phyloP scores from a whole-genome alignment of 2,329 filamentous ascomycete genomes.

The Calonectria pteridis region DNA sequence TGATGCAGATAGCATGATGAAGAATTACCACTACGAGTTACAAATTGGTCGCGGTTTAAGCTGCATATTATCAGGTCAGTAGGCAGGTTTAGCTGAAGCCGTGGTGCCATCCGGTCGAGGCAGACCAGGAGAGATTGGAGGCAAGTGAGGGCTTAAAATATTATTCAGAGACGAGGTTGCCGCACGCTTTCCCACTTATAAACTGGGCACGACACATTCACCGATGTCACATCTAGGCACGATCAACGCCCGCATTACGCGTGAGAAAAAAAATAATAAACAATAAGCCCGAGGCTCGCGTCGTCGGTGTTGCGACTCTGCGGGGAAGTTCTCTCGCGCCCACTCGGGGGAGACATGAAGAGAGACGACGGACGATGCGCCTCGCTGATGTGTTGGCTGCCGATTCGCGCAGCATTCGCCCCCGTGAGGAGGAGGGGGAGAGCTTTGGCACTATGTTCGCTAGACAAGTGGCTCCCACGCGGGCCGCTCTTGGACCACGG shows the following conservation, averaged over 20 bases:
- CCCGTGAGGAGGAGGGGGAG: neutral
- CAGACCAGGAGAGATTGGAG: neutral
- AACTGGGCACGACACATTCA: neutral
- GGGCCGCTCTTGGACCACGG: neutral
- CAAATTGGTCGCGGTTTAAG: neutral
- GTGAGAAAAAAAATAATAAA: neutral
- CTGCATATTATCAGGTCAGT: neutral
- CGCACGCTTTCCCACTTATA: neutral
- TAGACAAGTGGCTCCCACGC: constrained; percentile 34
- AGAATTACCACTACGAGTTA: neutral
- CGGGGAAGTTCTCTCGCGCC: neutral
- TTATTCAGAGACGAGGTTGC: neutral
- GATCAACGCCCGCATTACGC: neutral
- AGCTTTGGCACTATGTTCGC: neutral
- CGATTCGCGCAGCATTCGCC: constrained; percentile 32
- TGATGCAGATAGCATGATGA: neutral
- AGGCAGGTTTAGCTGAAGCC: neutral
- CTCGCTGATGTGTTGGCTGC: constrained; percentile 35
- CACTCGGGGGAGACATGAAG: neutral
- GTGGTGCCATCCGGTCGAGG: neutral
- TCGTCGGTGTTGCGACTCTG: constrained; percentile 14
- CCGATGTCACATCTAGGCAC: neutral
- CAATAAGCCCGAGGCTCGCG: neutral
- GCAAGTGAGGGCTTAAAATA: neutral
- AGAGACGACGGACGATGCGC: constrained; percentile 16